Conservation (phyloP, 2,329 filamentous ascomycete species). For the Apiospora hydei region DNA sequence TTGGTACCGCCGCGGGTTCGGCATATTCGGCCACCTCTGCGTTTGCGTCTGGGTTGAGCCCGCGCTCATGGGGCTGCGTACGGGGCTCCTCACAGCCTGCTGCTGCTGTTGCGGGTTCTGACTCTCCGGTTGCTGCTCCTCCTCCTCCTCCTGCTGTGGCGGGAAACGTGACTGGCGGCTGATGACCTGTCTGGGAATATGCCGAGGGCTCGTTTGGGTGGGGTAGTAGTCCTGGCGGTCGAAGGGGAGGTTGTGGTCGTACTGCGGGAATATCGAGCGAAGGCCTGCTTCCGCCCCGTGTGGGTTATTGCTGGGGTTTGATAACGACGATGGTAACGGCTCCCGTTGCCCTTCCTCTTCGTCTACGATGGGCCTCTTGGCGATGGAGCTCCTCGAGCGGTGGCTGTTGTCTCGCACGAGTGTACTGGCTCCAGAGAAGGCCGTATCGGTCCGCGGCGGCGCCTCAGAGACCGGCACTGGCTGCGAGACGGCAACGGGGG, state of each 20-base stretch:
- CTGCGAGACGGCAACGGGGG: constrained; percentile 44
- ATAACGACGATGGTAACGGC: constrained; percentile 28
- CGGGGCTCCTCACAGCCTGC: constrained; percentile 37
- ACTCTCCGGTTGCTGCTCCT: constrained; percentile 34
- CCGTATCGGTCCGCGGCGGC: constrained; percentile 56
- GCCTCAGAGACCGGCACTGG: constrained; percentile 51
- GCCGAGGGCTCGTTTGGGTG: constrained; percentile 67
- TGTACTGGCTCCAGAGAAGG: constrained; percentile 59
- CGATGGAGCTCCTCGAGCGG: constrained; percentile 63
- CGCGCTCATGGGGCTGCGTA: constrained; percentile 43
- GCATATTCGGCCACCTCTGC: constrained; percentile 39
- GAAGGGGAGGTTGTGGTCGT: constrained; percentile 72
- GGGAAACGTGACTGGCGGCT: constrained; percentile 69
- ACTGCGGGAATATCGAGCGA: constrained; percentile 78
- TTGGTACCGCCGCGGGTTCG: constrained; percentile 39
- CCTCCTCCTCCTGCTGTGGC: constrained; percentile 21
- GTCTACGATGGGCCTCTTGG: constrained; percentile 55
- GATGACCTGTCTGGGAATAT: constrained; percentile 69
- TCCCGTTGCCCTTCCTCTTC: constrained; percentile 36
- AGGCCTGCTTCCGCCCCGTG: constrained; percentile 49
- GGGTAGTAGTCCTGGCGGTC: constrained; percentile 75
- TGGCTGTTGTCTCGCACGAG: constrained; percentile 58
- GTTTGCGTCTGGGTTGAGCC: constrained; percentile 31
- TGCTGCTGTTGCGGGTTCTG: constrained; percentile 31
- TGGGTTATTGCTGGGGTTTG: constrained; percentile 32